Base-by-base conservation (phyloP, 1,139 yeast species). In the Yueomyces sp. region DNA sequence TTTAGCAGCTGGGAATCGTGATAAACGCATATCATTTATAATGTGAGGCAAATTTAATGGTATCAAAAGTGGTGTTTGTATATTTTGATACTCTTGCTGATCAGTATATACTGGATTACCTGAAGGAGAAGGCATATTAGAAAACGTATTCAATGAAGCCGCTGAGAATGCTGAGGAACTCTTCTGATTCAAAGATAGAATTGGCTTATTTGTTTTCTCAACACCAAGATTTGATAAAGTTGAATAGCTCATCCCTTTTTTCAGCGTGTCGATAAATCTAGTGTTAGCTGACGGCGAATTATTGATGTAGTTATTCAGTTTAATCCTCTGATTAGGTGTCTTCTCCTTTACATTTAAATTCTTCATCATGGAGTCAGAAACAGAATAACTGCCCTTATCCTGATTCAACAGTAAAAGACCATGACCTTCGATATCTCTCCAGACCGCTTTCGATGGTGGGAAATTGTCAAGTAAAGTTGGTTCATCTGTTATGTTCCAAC, bases 351-450 rank as follows among this genome's bases (percentile, higher is more conserved):
- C 36, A 8, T 29, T 38, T 36, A n/a, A 19, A 31, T 25, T 11
- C 19, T 11, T 33, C 5, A 33, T 5, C 35, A 33, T 36, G 6
- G 37, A 40, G 8, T 44, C 40, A 7, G 39, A 4, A 6, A 49
- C 39, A 27, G 46, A 49, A 39, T 54, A 56, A 4, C 50, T 42
- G 3, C 59, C 62, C 3, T 44, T 37, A 26, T 53, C 50, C 44
- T 58, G 65, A 29, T 55, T 53, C 4, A 58, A 37, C 44, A 57
- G 55, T n/a, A 57, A 41, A 9, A 60, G 45, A 1, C 64, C 65
- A 47, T 56, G 53, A 2, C 65, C 65, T 39, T 59, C 63, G 5
- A 60, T 56, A 44, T 60, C 65, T 47, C 65, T 55, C 65, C 65
- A 60, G 26, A 48, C 45, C 3, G 59, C 51, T 9, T 51, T 48